Conservation (phyloP, 2,329 filamentous ascomycete species). For the Aspergillus costaricaensis region DNA sequence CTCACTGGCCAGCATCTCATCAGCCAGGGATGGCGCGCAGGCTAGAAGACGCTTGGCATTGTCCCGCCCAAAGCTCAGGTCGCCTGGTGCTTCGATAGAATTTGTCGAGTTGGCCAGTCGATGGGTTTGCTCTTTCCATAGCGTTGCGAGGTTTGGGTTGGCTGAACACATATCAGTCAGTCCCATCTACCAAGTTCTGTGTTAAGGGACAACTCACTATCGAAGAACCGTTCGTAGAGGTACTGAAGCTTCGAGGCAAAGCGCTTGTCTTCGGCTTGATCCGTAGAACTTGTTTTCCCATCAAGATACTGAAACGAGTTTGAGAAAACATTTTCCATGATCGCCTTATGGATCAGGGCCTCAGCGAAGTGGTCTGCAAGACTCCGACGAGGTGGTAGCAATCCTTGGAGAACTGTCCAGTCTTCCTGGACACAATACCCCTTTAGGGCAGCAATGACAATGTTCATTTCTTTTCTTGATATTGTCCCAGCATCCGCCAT, state of each 20-base stretch:
- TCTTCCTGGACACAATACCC: background rate
- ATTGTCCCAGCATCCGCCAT: background rate
- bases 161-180: background rate
- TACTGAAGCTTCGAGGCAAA: background rate
- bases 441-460: background rate
- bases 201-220: background rate
- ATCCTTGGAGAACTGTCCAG: background rate
- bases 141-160: background rate
- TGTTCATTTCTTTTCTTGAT: background rate
- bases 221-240: background rate
- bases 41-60: background rate
- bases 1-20: background rate
- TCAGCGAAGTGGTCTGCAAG: background rate
- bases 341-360: background rate
- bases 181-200: background rate
- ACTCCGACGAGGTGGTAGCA: background rate
- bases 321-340: background rate
- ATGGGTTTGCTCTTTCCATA: background rate
- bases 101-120: background rate
- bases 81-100: background rate
- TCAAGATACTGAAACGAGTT: slow-evolving; percentile 3
- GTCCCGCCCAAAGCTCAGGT: background rate
- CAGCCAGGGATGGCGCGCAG: background rate
- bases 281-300: background rate
- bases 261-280: background rate